Evolutionary conservation across 345 rosid genomes (phyloP), one percentile per base, ranked within the genome.

Genomic region (Dovyalis caffra): DNA sequence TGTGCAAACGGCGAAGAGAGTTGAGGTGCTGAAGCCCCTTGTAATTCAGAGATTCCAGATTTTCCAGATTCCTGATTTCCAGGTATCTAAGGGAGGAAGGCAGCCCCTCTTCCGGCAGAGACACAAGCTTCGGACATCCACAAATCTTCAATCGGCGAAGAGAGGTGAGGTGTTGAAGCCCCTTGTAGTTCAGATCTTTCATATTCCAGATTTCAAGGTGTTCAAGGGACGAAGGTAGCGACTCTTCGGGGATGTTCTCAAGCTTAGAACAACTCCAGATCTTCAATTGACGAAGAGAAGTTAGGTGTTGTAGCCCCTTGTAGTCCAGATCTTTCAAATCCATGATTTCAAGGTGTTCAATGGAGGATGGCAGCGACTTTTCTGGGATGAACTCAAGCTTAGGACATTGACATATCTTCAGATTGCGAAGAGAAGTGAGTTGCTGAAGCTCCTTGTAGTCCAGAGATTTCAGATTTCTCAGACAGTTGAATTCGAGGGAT

Each of bases 291-390:
- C 56, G 20, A 20, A 49, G 56, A 20, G 23, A 49, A 8, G 56
- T 49, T 29, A 74, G 71, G 10, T 66, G 56, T 25, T 66, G 71
- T 58, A 74, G 6, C 37, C 71, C 64, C 0, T 56, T 56, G 15
- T 37, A 26, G 26, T 37, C 66, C 65, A 74, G 8, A 65, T 65
- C 34, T 53, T 2, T 15, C 28, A 73, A 21, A 8, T 33, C 14
- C 40, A 6, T n/a, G n/a, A n/a, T n/a, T n/a, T n/a, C n/a, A 35
- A 56, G 23, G 25, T 18, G 20, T 2, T 15, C 8, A 3, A 56
- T 23, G 61, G 61, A 56, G n/a, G n/a, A 21, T 4, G 61, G 61
- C 29, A 56, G 25, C 25, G 25, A 23, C 61, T 56, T 5, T 3
- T 56, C 61, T 56, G 61, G 61, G 4, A 56, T 15, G 61, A 9